Evolutionary conservation across 2,329 filamentous ascomycete genomes (phyloP).

Genomic region (Trichoderma gracile): DNA sequence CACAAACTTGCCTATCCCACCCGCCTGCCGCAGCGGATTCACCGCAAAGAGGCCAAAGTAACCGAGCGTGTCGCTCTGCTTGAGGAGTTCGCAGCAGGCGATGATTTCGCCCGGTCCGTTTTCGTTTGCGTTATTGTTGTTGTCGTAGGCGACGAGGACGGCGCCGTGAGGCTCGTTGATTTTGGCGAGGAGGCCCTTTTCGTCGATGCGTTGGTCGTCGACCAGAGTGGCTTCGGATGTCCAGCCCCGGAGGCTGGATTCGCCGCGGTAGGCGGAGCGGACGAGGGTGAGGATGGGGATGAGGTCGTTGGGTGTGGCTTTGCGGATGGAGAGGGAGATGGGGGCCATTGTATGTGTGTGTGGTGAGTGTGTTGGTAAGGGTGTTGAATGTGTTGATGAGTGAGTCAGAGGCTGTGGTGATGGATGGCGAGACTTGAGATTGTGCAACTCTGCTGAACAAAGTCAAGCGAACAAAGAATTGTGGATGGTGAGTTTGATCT

Average conservation of each 20-base stretch:
- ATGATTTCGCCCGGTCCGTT: slow-evolving; percentile 32
- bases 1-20: slow-evolving; percentile 47
- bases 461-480: no score
- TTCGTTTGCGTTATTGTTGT: slow-evolving; percentile 8
- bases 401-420: background rate
- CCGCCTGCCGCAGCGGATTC: slow-evolving; percentile 44
- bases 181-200: slow-evolving; percentile 40
- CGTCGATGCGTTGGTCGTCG: slow-evolving; percentile 46
- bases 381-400: background rate
- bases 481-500: no score
- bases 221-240: slow-evolving; percentile 50
- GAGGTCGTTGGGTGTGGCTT: slow-evolving; percentile 39
- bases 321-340: slow-evolving; percentile 40
- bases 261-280: slow-evolving; percentile 48
- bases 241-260: slow-evolving; percentile 45
- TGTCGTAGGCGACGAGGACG: slow-evolving; percentile 43
- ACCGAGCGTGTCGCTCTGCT: slow-evolving; percentile 29
- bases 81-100: slow-evolving; percentile 48
- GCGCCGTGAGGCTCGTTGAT: slow-evolving; percentile 42
- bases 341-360: slow-evolving; percentile 6
- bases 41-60: slow-evolving; percentile 49
- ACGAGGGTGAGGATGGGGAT: slow-evolving; percentile 42
- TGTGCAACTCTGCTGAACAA: no score
- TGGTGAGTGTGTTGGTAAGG: no score
- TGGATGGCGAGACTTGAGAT: background rate